These are phyloP conservation scores for Acanthamoeba triangularis DNA, from an alignment of 208 protist genomes.

Conservation along the genomic window DNA sequence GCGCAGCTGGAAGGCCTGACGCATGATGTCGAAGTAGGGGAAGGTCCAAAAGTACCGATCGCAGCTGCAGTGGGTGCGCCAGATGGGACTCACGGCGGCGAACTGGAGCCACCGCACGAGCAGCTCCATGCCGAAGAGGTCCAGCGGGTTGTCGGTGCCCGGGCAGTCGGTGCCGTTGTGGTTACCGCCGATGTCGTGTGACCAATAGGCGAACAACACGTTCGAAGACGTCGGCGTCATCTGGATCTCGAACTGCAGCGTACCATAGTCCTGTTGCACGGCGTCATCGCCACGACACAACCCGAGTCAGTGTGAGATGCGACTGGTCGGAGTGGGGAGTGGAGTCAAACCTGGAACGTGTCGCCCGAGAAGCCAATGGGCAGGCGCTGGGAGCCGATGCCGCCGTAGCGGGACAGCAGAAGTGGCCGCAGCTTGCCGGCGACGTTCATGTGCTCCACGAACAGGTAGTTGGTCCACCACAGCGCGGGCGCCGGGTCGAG, in stretches of 20 bases:
- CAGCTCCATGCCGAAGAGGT: constrained; percentile 81
- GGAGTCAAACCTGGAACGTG: constrained; percentile 80
- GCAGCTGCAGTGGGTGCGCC: constrained; percentile 82
- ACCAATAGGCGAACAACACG: constrained; percentile 50
- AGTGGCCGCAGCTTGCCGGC: background rate
- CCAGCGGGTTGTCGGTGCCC: background rate
- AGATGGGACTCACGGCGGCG: constrained; percentile 82
- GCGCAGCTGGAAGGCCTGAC: constrained; percentile 76
- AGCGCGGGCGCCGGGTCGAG: background rate
- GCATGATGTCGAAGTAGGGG: constrained; percentile 71
- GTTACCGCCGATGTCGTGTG: constrained; percentile 76
- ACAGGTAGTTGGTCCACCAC: constrained; percentile 37
- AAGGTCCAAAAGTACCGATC: constrained; percentile 54
- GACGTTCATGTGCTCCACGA: background rate
- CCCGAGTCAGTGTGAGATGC: constrained; percentile 83
- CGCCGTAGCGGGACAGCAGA: constrained; percentile 81
- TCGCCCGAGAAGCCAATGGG: constrained; percentile 86
- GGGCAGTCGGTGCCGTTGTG: background rate
- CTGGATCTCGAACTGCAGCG: constrained; percentile 20
- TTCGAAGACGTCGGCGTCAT: constrained; percentile 15
- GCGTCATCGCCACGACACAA: constrained; percentile 81
- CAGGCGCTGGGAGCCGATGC: constrained; percentile 89
- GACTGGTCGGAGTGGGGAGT: too few species aligned
- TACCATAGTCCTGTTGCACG: constrained; percentile 67
- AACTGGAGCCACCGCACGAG: constrained; percentile 87